phyloP scores from a whole-genome alignment of 805 yeast genomes.

The Diddensiella santjacobensis region DNA sequence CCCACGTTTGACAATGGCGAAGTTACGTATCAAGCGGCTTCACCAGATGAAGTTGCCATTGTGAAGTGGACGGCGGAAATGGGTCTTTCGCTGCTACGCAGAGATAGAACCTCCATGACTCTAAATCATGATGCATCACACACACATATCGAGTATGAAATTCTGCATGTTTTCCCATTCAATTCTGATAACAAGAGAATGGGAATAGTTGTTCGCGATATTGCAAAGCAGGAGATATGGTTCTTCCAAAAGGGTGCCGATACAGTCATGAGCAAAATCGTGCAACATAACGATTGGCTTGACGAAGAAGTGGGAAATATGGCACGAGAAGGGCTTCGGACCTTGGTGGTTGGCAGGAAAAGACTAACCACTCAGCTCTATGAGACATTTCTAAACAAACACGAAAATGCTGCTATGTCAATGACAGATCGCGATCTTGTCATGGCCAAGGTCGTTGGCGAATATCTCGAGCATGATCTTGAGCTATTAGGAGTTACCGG shows the following conservation, averaged over 20 bases:
- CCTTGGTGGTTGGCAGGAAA: conserved; percentile 90
- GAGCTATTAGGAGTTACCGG: conserved; percentile 93
- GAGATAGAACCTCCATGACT: conserved; percentile 77
- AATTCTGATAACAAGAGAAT: conserved; percentile 93
- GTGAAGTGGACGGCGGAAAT: conserved; percentile 85
- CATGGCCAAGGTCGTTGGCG: conserved; percentile 65
- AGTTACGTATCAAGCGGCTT: conserved; percentile 89
- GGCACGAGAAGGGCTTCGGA: conserved; percentile 97
- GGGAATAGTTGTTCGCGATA: conserved; percentile 81
- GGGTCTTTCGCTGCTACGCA: conserved; percentile 72
- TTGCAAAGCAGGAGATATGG: conserved; percentile 65
- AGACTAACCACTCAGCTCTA: conserved; percentile 52
- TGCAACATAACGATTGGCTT: conserved; percentile 86
- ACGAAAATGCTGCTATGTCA: conserved; percentile 67
- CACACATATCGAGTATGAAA: conserved; percentile 49
- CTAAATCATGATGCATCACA: conserved; percentile 60
- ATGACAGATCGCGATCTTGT: conserved; percentile 75
- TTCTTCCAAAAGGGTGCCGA: conserved; percentile 95
- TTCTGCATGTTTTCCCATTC: conserved; percentile 86
- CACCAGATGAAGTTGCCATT: conserved; percentile 97
- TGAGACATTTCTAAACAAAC: conserved; percentile 60
- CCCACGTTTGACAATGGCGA: conserved; percentile 79
- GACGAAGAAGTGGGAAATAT: conserved; percentile 96
- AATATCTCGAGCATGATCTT: conserved; percentile 73
- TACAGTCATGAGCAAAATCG: conserved; percentile 83